Evolutionary conservation across 345 rosid species (phyloP).

Genomic region (Brassica juncea): DNA sequence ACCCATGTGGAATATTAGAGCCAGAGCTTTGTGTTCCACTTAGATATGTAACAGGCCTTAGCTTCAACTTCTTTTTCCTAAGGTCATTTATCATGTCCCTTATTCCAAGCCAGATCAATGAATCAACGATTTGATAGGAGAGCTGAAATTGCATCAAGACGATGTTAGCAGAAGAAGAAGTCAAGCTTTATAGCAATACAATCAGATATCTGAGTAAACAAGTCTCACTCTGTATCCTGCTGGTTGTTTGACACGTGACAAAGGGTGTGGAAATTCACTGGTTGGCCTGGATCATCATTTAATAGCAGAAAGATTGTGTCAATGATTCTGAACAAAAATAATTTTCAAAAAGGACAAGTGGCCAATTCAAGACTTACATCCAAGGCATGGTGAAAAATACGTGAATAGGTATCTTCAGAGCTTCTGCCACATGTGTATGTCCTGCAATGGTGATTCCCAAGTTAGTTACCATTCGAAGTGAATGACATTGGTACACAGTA

Average conservation of each 20-base stretch:
- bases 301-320: constrained; percentile 19
- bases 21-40: constrained; percentile 96
- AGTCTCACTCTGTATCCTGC: constrained; percentile 93
- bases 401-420: constrained; percentile 83
- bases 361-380: constrained; percentile 89
- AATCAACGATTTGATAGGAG: constrained; percentile 95
- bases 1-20: constrained; percentile 84
- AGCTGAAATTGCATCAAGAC: constrained; percentile 49
- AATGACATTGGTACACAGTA: background rate
- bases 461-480: constrained; percentile 24
- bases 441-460: constrained; percentile 53
- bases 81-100: constrained; percentile 95
- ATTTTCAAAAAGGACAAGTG: background rate
- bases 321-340: constrained; percentile 26
- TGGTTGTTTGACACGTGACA: constrained; percentile 94
- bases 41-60: constrained; percentile 95
- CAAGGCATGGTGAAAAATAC: constrained; percentile 99
- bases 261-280: constrained; percentile 96
- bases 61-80: constrained; percentile 83
- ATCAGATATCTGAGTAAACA: constrained; percentile 17
- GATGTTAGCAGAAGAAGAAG: background rate
- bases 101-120: constrained; percentile 97
- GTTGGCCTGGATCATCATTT: constrained; percentile 67
- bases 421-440: constrained; percentile 96
- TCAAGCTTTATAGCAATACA: constrained; percentile 11